These are phyloP conservation scores for Pneumocystis carinii DNA, from an alignment of 1,139 yeast genomes.

Conservation along the genomic window DNA sequence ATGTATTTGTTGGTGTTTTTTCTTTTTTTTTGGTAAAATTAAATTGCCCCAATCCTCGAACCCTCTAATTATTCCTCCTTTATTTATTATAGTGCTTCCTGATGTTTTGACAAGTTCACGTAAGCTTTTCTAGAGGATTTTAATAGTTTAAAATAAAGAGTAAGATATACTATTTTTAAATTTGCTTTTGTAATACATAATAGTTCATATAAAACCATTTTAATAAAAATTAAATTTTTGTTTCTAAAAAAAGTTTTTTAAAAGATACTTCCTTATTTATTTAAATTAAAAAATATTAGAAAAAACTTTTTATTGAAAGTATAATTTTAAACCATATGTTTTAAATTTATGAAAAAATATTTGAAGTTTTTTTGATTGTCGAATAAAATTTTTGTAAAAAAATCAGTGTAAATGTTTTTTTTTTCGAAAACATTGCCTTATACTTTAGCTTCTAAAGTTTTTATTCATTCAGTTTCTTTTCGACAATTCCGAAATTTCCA, in stretches of 20 bases:
- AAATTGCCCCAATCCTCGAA: conserved; percentile 66
- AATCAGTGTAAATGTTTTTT: background rate
- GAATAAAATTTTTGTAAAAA: background rate
- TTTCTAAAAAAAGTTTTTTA: conserved; percentile 45
- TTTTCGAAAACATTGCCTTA: background rate
- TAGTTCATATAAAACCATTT: conserved; percentile 11
- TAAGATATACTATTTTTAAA: conserved; percentile 18
- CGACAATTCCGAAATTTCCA: background rate
- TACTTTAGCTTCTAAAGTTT: background rate
- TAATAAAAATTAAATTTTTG: background rate
- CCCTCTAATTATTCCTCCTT: conserved; percentile 83
- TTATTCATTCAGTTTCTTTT: background rate
- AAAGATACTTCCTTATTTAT: conserved; percentile 29
- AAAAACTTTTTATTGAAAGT: background rate
- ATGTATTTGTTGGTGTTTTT: conserved; percentile 77
- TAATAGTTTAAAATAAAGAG: background rate
- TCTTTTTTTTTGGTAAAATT: conserved; percentile 64
- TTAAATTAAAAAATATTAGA: background rate
- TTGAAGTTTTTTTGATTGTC: background rate
- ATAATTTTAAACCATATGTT: background rate
- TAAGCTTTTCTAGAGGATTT: conserved; percentile 1
- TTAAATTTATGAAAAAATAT: background rate
- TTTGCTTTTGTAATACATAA: conserved; percentile 20
- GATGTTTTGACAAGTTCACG: conserved; percentile 57
- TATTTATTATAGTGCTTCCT: conserved; percentile 67